Conservation (phyloP, 495 filamentous ascomycete genomes). For the Penicillium chermesinum region DNA sequence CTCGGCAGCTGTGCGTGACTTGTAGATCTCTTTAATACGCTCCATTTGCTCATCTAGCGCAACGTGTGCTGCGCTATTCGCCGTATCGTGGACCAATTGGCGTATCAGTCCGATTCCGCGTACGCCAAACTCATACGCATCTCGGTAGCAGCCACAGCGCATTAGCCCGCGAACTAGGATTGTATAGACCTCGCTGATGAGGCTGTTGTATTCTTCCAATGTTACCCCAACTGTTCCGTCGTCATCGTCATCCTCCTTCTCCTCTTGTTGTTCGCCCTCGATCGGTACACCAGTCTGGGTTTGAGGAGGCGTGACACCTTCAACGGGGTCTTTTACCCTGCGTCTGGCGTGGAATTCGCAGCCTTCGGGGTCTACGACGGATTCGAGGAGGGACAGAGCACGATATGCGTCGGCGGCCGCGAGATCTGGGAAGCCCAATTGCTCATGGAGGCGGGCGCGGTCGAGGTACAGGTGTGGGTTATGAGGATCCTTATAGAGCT, state of each 20-base stretch:
- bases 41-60: conserved; percentile 26
- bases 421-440: conserved; percentile 82
- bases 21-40: conserved; percentile 23
- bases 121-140: conserved; percentile 60
- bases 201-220: conserved; percentile 35
- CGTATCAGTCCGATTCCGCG: conserved; percentile 30
- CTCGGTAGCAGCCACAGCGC: conserved; percentile 64
- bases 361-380: conserved; percentile 57
- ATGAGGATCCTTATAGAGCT: conserved; percentile 57
- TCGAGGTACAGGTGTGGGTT: conserved; percentile 71
- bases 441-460: conserved; percentile 63
- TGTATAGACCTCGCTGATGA: conserved; percentile 37
- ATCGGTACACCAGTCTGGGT: conserved; percentile 8
- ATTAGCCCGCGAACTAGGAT: conserved; percentile 53
- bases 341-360: conserved; percentile 40
- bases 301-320: not conserved
- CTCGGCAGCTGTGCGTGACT: conserved; percentile 21
- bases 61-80: conserved; percentile 1
- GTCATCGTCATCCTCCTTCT: conserved; percentile 30
- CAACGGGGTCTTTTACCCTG: conserved; percentile 13
- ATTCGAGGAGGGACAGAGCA: conserved; percentile 78
- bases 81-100: conserved; percentile 24
- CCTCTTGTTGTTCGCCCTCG: conserved; percentile 21
- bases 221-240: conserved; percentile 35
- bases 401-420: conserved; percentile 88